phyloP scores from a whole-genome alignment of 208 protist genomes.

The Leishmania lainsoni region DNA sequence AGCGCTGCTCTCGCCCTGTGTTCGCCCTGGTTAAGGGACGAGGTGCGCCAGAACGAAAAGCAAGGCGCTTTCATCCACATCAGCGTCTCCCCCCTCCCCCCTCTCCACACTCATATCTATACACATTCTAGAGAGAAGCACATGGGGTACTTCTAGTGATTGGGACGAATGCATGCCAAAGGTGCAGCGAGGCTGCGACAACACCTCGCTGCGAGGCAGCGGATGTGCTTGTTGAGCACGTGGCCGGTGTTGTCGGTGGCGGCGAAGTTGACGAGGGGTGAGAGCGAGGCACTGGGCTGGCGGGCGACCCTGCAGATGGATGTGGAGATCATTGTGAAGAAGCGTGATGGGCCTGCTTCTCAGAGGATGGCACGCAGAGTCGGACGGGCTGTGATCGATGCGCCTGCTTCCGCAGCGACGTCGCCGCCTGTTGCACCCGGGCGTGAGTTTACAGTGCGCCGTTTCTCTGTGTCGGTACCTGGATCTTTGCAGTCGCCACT shows the following conservation, averaged over 20 bases:
- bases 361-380: neutral
- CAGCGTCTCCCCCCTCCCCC: neutral
- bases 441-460: neutral
- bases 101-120: neutral
- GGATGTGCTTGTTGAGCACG: neutral
- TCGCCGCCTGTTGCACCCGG: neutral
- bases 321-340: neutral
- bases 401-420: neutral
- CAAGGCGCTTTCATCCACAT: neutral
- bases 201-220: neutral
- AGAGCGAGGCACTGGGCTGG: neutral
- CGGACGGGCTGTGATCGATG: neutral
- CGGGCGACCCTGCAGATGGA: neutral
- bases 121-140: neutral
- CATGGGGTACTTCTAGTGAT: neutral
- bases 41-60: neutral
- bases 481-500: neutral
- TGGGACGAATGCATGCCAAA: neutral
- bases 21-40: neutral
- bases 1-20: neutral
- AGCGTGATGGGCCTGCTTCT: neutral
- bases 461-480: neutral
- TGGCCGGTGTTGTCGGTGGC: neutral
- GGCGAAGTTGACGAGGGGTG: neutral
- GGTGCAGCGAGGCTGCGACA: neutral